A percentile compares a stretch with the other conserved stretches of the same genome.
Evolutionary conservation across 805 yeast species (phyloP).

Genomic region (Allodekkera sacchari): DNA sequence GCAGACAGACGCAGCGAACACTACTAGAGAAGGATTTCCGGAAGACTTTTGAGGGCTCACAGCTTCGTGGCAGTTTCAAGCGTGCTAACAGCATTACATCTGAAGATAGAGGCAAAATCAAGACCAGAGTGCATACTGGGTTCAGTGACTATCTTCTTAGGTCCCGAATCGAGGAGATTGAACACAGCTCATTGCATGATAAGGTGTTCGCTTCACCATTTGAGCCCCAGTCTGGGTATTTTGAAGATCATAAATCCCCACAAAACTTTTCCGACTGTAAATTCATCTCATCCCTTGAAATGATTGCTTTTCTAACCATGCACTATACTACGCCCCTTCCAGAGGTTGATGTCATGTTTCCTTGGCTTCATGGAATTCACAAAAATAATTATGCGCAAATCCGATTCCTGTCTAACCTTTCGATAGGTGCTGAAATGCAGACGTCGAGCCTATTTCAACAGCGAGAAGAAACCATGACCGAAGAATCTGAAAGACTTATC

Average conservation of each 20-base stretch:
- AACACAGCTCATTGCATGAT: too few relatives aligned
- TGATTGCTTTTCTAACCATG: slow-evolving; percentile 12
- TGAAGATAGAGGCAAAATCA: too few relatives aligned
- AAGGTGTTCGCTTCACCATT: too few relatives aligned
- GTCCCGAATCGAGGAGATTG: too few relatives aligned
- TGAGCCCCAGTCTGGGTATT: slow-evolving; percentile 13
- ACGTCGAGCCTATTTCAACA: neutral
- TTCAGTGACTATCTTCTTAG: too few relatives aligned
- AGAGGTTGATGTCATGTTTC: slow-evolving; percentile 62
- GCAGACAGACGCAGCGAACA: too few relatives aligned
- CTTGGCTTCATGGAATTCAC: slow-evolving; percentile 84
- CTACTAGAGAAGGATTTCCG: too few relatives aligned
- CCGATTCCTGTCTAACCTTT: slow-evolving; percentile 29
- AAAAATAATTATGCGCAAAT: slow-evolving; percentile 46
- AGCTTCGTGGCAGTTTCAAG: too few relatives aligned
- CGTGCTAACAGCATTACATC: too few relatives aligned
- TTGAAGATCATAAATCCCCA: slow-evolving; percentile 13
- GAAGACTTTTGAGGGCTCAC: too few relatives aligned
- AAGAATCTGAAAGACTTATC: slow-evolving; percentile 2
- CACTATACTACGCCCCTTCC: slow-evolving; percentile 38
- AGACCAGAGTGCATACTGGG: too few relatives aligned
- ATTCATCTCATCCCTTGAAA: slow-evolving; percentile 19
- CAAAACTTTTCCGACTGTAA: slow-evolving; percentile 10
- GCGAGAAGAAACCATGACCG: neutral
- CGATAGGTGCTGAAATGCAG: slow-evolving; percentile 7